Evolutionary conservation across 2,329 filamentous ascomycete species (phyloP).

Genomic region (Epichloe hybrida): DNA sequence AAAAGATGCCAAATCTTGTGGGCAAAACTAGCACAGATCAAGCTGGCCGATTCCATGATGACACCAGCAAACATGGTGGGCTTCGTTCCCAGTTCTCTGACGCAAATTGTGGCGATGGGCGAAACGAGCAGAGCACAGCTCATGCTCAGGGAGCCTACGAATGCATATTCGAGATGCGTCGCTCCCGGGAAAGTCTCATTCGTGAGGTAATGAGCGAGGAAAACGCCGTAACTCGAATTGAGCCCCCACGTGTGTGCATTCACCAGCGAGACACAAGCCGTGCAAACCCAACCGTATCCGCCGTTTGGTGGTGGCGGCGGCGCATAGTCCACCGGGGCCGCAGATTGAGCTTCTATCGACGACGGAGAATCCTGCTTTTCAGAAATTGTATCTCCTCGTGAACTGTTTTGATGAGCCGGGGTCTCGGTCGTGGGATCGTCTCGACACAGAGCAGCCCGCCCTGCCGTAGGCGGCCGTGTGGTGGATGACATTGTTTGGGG

Average conservation of each 20-base stretch:
- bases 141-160: slow-evolving; percentile 43
- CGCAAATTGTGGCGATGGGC: slow-evolving; percentile 50
- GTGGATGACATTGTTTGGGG: not conserved
- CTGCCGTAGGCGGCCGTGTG: not conserved
- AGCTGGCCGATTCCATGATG: slow-evolving; percentile 46
- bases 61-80: slow-evolving; percentile 51
- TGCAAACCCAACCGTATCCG: slow-evolving; percentile 40
- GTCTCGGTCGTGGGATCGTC: not conserved
- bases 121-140: slow-evolving; percentile 48
- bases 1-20: slow-evolving; percentile 61
- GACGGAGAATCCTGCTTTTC: not conserved
- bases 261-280: slow-evolving; percentile 29
- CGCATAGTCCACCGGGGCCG: not conserved
- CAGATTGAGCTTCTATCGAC: not conserved
- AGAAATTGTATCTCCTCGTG: not conserved
- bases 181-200: slow-evolving; percentile 49
- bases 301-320: slow-evolving; percentile 37
- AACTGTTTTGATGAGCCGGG: not conserved
- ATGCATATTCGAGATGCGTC: slow-evolving; percentile 55
- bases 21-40: slow-evolving; percentile 60
- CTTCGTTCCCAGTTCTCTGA: slow-evolving; percentile 49
- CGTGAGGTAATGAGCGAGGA: slow-evolving; percentile 42
- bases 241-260: slow-evolving; percentile 66
- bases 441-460: not conserved
- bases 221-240: slow-evolving; percentile 40